Evolutionary conservation across 2,329 filamentous ascomycete genomes (phyloP), one percentile per base, ranked within the genome.

Genomic region (Polytolypa hystricis): DNA sequence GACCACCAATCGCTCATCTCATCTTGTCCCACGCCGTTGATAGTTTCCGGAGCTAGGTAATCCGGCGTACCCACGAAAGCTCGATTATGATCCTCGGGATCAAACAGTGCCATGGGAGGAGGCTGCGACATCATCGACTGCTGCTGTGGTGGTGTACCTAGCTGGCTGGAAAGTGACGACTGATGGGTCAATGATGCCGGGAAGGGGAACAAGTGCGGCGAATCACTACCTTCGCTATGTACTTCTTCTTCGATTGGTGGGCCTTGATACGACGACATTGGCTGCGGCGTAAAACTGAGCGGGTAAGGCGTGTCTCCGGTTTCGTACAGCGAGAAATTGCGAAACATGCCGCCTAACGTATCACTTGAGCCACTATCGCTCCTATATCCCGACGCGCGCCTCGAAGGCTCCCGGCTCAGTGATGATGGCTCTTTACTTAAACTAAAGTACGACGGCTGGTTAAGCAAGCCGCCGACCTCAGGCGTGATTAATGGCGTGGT

Each of bases 1-100:
- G 91, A 96, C 91, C 91, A 98, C 91, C 91, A 98, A 76, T 98
- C 91, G 55, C 91, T 96, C 47, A 89, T 91, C 58, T 96, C 89
- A 53, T 98, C 91, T 58, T 98, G 91, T 2, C 89, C 86, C 47
- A 86, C 79, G 33, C 93, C 91, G 46, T 85, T 87, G 54, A 98
- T 93, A 0, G 93, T 98, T 56, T 98, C 93, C 0, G 91, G 91
- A 0, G 91, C 91, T 10, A 98, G 73, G 55, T 98, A 98, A 58
- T 98, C 91, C 0, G 91, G 91, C 0, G 91, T 98, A 20, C 91
- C 91, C 6, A 98, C 91, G 50, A 98, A 98, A 26, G 85, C 79
- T 37, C 91, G 77, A 54, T 84, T 89, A 42, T 79, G 93, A 52
- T 98, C 91, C 53, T 94, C 82, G 0, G 91, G 91, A 51, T 96